These are phyloP conservation scores for Tulasnella sp. DNA, from an alignment of 768 basidiomycete genomes.

Conservation along the genomic window DNA sequence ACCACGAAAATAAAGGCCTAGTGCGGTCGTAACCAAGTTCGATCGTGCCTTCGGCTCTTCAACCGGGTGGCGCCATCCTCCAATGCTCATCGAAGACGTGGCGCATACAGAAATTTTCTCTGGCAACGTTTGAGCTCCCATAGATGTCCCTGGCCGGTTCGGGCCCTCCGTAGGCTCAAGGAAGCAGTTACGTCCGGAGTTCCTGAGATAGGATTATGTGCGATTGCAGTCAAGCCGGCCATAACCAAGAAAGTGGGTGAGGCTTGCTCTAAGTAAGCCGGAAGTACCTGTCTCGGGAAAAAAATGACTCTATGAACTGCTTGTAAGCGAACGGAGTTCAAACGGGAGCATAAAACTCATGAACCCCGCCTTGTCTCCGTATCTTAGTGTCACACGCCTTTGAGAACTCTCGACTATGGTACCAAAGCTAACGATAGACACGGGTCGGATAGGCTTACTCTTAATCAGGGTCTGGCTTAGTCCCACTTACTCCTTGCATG, in stretches of 20 bases:
- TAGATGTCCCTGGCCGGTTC: not conserved
- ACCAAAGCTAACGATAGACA: not conserved
- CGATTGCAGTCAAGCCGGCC: not conserved
- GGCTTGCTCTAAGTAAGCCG: not conserved
- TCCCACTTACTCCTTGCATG: not conserved
- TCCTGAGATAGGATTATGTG: not conserved
- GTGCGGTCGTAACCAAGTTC: not conserved
- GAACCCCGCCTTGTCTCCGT: not conserved
- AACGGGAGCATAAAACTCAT: not conserved
- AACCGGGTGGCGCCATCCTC: not conserved
- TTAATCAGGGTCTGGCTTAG: not conserved
- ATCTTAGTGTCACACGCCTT: not conserved
- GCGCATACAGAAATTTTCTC: not conserved
- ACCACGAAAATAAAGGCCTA: not conserved
- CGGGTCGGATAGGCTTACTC: not conserved
- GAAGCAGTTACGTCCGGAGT: not conserved
- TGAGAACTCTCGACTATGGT: not conserved
- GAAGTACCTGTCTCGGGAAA: not conserved
- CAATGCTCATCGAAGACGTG: not conserved
- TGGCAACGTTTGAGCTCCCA: not conserved
- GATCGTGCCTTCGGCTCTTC: not conserved
- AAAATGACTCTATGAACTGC: not conserved
- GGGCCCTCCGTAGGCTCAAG: not conserved
- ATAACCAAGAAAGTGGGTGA: not conserved
- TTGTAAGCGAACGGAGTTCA: not conserved